Evolutionary conservation across 352 stramenopile species (phyloP), one percentile per base, ranked within the genome.

Genomic region (Thalassiosira oceanica): DNA sequence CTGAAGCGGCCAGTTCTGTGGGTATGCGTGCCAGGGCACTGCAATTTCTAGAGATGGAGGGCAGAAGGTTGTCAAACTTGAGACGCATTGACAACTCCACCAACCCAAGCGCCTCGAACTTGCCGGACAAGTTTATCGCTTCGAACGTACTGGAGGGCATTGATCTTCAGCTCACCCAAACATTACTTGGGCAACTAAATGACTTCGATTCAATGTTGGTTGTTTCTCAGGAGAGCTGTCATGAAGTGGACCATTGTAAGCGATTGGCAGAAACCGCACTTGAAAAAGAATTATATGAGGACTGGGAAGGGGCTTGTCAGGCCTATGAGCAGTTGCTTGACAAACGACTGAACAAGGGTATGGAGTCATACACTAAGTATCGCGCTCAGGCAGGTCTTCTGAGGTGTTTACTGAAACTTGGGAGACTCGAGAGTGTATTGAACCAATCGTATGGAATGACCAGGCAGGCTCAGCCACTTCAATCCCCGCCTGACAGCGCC

Each of bases 201-300:
- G 88, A 94, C 78, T 88, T 83, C 51, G 83, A 92, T 69, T 88
- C 84, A 29, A 86, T 93, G 74, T 50, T 74, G 21, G 66, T 76
- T 45, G 49, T 94, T 15, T 50, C 51, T 20, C 55, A 83, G 52
- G 72, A 82, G 41, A 72, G 49, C 13, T 39, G 31, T 64, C 53
- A 60, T 4, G 31, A 45, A 44, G 63, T 41, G 58, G 69, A 66
- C 44, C 55, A 67, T 20, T 63, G 26, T 11, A 77, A 39, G 61
- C 63, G 45, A 69, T 35, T 78, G 24, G 27, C 45, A 0, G 49
- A 78, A 61, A 62, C 74, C 50, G 73, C 65, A 23, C 26, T 33
- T 18, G 61, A 78, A 66, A 29, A 57, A 61, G 85, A 92, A 64
- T 66, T 83, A 53, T 80, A 72, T 46, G 81, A 73, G 16, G 76